Base-by-base conservation (phyloP, 2,329 filamentous ascomycete species). In the Penicillium glabrum region DNA sequence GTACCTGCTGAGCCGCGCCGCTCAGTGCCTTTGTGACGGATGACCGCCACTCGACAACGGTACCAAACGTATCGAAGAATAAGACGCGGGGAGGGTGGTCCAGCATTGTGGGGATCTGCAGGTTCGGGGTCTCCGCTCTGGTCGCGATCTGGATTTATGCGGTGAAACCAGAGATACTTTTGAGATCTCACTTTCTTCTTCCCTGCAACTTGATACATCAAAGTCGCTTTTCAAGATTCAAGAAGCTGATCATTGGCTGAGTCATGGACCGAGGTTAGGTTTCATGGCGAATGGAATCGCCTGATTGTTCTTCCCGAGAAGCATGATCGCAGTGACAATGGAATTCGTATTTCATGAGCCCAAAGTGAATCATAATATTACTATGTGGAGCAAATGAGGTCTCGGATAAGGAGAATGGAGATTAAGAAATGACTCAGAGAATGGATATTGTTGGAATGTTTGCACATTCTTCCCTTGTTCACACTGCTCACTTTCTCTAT, bases 1-100 rank as follows among this genome's bases (percentile, higher is more conserved):
- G 77, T 2, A 78, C 76, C 14, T 77, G 72, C 27, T 74, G 69
- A 14, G 84, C 82, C 39, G 80, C 79, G 11, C 78, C 68, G 24
- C 75, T 70, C 47, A 95, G 81, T 53, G 84, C 83, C 9, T 80
- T 75, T 14, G 81, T 83, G 21, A 95, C 84, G 2, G 86, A 85
- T 39, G 79, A 79, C 55, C 89, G 87, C 89, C 90, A 93, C 77
- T 93, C 83, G 46, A 95, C 90, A 61, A 88, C 85, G 1, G 91
- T 95, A 26, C 72, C 72, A 50, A 74, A 75, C 19, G 67, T 61
- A 47, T 75, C 72, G 56, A 75, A 75, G 56, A 74, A 69, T 19
- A 75, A 49, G 10, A 64, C 66, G 46, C 61, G 53, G 21, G 63
- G 67, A 29, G 62, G n/a, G 60, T 52, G 19, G 26, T 48, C 57